Conservation (phyloP, 495 filamentous ascomycete species). For the Xylaria nigripes region DNA sequence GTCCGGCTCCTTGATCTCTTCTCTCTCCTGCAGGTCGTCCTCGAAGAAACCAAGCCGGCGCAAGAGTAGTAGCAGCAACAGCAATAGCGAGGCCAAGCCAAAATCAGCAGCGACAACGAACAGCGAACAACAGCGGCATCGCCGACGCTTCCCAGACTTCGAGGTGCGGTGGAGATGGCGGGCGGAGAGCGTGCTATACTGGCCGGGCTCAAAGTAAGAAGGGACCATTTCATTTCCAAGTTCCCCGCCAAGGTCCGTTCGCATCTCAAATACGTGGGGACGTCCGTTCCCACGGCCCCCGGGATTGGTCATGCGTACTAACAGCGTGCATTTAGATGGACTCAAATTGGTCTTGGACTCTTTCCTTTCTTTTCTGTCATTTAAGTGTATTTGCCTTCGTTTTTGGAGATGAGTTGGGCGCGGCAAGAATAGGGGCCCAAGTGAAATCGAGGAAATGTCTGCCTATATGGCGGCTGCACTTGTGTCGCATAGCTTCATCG, state of each 20-base stretch:
- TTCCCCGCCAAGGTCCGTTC: neutral
- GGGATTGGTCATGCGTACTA: too few relatives aligned
- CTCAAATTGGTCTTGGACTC: conserved; percentile 13
- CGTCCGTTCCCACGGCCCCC: neutral
- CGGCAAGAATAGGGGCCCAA: conserved; percentile 40
- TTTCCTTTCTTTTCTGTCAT: conserved; percentile 63
- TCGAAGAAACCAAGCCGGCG: conserved; percentile 9
- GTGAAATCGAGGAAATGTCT: conserved; percentile 62
- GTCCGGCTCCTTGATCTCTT: conserved; percentile 3
- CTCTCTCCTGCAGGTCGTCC: neutral
- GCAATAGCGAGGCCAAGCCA: too few relatives aligned
- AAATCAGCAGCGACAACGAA: conserved; percentile 1
- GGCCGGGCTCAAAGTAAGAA: conserved; percentile 64
- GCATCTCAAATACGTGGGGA: neutral
- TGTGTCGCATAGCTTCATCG: conserved; percentile 68
- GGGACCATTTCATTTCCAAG: conserved; percentile 50
- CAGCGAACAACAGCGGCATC: conserved; percentile 46
- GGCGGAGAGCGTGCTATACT: conserved; percentile 61
- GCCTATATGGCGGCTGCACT: conserved; percentile 73
- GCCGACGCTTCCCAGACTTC: conserved; percentile 68
- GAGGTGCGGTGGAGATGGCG: conserved; percentile 63
- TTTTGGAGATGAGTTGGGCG: conserved; percentile 15
- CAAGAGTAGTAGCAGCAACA: neutral
- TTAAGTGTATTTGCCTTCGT: conserved; percentile 53
- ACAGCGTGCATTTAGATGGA: conserved; percentile 1